A percentile compares a stretch with the other conserved stretches of the same genome.
Conservation (phyloP, 1,284 basidiomycete genomes). For the Leccinum huronense region DNA sequence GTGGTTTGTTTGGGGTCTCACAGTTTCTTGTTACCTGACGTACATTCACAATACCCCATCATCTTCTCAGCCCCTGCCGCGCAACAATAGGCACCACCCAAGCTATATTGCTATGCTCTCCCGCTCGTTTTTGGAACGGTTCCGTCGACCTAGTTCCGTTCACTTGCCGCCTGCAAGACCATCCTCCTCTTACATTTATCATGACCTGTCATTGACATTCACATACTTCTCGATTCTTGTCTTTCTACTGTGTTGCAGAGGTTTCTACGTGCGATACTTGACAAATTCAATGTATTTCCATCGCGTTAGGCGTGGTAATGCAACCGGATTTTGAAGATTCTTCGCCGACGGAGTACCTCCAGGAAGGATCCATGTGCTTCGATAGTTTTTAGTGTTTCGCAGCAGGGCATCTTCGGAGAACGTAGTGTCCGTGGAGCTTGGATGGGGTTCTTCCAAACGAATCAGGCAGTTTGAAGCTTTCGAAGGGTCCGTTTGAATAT, state of each 20-base stretch:
- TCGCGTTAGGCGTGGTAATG: slow-evolving; percentile 12
- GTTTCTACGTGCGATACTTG: slow-evolving; percentile 8
- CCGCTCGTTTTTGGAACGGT: slow-evolving; percentile 27
- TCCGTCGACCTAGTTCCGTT: background rate
- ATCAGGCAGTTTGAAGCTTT: background rate
- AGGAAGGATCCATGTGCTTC: background rate
- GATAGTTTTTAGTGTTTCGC: background rate
- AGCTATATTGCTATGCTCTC: slow-evolving; percentile 30
- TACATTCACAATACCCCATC: slow-evolving; percentile 27
- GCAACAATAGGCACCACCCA: slow-evolving; percentile 22
- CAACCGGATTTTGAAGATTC: slow-evolving; percentile 5
- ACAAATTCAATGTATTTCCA: slow-evolving; percentile 25
- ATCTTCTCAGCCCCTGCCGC: slow-evolving; percentile 18
- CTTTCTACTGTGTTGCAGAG: slow-evolving; percentile 14
- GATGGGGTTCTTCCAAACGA: background rate
- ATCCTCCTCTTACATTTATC: slow-evolving; percentile 15
- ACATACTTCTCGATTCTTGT: slow-evolving; percentile 12
- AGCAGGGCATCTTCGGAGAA: background rate
- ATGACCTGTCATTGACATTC: slow-evolving; percentile 29
- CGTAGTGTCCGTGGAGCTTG: background rate
- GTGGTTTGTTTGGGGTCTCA: slow-evolving; percentile 18
- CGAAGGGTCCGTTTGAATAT: background rate
- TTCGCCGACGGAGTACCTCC: background rate
- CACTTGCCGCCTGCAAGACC: slow-evolving; percentile 12
- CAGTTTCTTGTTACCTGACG: slow-evolving; percentile 26